These are phyloP conservation scores for Cercis canadensis DNA, from an alignment of 306 rosid genomes.

Conservation along the genomic window DNA sequence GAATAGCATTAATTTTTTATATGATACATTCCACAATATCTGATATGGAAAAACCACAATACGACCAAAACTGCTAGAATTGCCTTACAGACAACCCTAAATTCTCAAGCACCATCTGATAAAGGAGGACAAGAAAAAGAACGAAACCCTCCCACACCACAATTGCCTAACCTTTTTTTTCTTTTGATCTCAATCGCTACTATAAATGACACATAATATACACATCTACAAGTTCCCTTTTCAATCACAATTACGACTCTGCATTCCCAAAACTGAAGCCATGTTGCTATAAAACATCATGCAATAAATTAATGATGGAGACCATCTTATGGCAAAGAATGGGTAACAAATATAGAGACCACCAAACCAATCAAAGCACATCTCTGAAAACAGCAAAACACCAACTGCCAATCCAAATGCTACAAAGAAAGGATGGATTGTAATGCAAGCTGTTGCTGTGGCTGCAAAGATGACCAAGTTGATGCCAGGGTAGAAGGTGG, in stretches of 20 bases:
- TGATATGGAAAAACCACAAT: conserved; percentile 30
- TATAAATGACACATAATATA: conserved; percentile 61
- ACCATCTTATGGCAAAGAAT: conserved; percentile 84
- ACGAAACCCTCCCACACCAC: conserved; percentile 46
- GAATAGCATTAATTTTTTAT: conserved; percentile 37
- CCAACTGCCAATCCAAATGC: conserved; percentile 43
- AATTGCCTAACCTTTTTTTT: conserved; percentile 43
- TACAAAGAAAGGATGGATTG: conserved; percentile 78
- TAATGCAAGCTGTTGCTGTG: conserved; percentile 93
- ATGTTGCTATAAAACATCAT: conserved; percentile 55
- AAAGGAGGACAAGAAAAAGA: conserved; percentile 27
- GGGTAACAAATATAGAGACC: conserved; percentile 57
- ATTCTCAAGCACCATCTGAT: conserved; percentile 53
- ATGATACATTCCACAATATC: conserved; percentile 43
- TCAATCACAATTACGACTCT: conserved; percentile 60
- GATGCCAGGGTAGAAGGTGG: conserved; percentile 90
- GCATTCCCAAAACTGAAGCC: conserved; percentile 65
- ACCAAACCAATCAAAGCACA: conserved; percentile 47
- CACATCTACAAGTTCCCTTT: conserved; percentile 65
- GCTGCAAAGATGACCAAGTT: conserved; percentile 98
- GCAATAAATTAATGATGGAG: conserved; percentile 66
- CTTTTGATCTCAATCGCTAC: conserved; percentile 53
- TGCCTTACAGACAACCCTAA: conserved; percentile 64
- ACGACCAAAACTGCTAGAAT: conserved; percentile 59
- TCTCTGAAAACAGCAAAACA: conserved; percentile 41